Base-by-base conservation (phyloP, 2,329 filamentous ascomycete genomes). In the Metarhizium guizhouense region DNA sequence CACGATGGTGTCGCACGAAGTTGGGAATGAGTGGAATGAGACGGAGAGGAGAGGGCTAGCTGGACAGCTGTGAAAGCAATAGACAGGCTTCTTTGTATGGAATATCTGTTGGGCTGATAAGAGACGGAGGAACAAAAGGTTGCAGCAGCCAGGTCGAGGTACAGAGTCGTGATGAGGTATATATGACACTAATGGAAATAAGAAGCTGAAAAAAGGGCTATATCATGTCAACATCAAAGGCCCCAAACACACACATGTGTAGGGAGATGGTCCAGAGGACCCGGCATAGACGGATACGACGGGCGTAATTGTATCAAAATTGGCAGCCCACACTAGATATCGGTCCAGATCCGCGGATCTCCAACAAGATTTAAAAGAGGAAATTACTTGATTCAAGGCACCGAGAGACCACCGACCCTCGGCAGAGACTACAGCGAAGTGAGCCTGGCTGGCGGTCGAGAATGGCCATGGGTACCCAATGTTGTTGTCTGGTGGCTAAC, bases 401-500 rank as follows among this genome's bases (percentile, higher is more conserved):
- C 48, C 53, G 38, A 51, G 40, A 55, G 50, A 32, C 47, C 20
- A 53, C 49, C 50, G 54, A 18, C 51, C 45, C 25, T 50, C 45
- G 4, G 36, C 36, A 53, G 51, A 25, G 42, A 42, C 49, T 48
- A 14, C 11, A 20, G 45, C 32, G 32, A 53, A 50, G 36, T n/a
- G 50, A 53, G 49, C 40, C 32, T 29, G 10, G 32, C 10, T 8
- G 32, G 53, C 29, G 42, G 43, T 42, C 52, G 47, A 51, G 53
- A 50, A 49, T 29, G 36, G 51, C 48, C 40, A 56, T 36, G 48
- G 53, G 45, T 45, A 47, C 50, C 43, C 36, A 29, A 49, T 48
- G 36, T 36, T 40, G 45, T 18, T 43, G 36, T 50, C 38, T 49
- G 54, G 34, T 54, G 53, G 54, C 57, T 57, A 52, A 54, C 47